A percentile compares a stretch with the other conserved stretches of the same genome.
Conservation (phyloP, 2,329 filamentous ascomycete genomes). For the Beauveria asiatica region DNA sequence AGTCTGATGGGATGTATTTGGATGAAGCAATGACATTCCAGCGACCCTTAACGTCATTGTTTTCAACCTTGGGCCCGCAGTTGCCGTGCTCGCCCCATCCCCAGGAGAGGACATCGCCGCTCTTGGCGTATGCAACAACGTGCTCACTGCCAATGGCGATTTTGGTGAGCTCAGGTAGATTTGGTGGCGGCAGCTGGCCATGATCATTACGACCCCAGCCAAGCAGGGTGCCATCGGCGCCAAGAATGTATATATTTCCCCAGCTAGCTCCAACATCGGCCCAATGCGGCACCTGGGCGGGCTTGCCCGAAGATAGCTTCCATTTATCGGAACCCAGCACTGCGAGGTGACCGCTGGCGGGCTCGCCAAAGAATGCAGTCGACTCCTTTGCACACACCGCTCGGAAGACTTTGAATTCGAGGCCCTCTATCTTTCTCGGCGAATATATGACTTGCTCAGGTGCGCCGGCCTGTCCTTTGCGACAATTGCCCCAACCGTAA, state of each 20-base stretch:
- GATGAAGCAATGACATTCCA: conserved; percentile 59
- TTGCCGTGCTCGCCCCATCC: conserved; percentile 98
- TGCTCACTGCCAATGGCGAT: conserved; percentile 91
- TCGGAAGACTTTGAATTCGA: conserved; percentile 53
- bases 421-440: conserved; percentile 52
- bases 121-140: conserved; percentile 59
- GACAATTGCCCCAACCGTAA: conserved; percentile 82
- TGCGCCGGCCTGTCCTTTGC: conserved; percentile 74
- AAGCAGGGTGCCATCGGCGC: conserved; percentile 48
- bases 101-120: conserved; percentile 69
- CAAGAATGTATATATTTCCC: conserved; percentile 69
- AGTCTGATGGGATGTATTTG: conserved; percentile 42
- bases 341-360: conserved; percentile 47
- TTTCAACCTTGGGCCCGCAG: conserved; percentile 62
- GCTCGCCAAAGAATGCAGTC: conserved; percentile 59
- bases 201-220: conserved; percentile 83
- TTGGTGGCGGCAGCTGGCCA: conserved; percentile 63
- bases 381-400: conserved; percentile 80
- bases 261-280: conserved; percentile 68
- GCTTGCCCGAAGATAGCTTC: conserved; percentile 50
- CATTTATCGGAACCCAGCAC: conserved; percentile 73
- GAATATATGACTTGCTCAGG: conserved; percentile 43
- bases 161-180: conserved; percentile 47
- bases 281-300: conserved; percentile 47
- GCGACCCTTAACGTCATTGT: conserved; percentile 58